Evolutionary conservation across 192 early-diverging fungal genomes (phyloP), one percentile per base, ranked within the genome.

Genomic region (Dimargaris xerosporica): DNA sequence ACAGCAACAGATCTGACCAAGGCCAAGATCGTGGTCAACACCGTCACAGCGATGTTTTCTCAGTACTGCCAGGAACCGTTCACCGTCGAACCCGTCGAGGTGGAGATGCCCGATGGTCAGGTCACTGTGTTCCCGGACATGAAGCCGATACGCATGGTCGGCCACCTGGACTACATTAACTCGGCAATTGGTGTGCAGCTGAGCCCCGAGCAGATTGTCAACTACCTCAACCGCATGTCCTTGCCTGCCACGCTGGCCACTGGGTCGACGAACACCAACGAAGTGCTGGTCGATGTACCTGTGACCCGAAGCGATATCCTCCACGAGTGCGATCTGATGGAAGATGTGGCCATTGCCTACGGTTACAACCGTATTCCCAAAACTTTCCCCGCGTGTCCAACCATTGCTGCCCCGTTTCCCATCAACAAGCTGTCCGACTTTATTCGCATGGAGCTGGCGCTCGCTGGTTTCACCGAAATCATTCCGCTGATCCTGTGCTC

Each of bases 1-100:
- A 99, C 96, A 6, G 96, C 91, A 25, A 97, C 93, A 25, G 94
- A 97, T 73, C 64, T 90, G 65, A 92, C 88, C 67, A 99, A 98
- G 81, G 93, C 85, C 63, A 85, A 90, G 63, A 83, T 89, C 63
- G 93, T 90, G 31, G 80, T 99, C 44, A 94, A 98, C 70, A 95
- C 91, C 48, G 71, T 99, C 62, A 80, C 94, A 60, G 79, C 91
- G 50, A 99, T 95, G 90, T 99, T 93, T 78, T 94, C 92, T 50
- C 76, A 85, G 65, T 92, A 99, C 80, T 94, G 90, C 73, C 73
- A 74, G 30, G 80, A 94, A 67, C 85, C 85, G 41, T 98, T 95
- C 76, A 89, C 91, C 78, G 83, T 96, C 34, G 96, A 98, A 73
- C 91, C 89, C 19, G 86, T 96, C 50, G 85, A 96, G 69, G 75